These are phyloP conservation scores for Quercus parvula DNA, from an alignment of 306 rosid genomes.

Conservation along the genomic window DNA sequence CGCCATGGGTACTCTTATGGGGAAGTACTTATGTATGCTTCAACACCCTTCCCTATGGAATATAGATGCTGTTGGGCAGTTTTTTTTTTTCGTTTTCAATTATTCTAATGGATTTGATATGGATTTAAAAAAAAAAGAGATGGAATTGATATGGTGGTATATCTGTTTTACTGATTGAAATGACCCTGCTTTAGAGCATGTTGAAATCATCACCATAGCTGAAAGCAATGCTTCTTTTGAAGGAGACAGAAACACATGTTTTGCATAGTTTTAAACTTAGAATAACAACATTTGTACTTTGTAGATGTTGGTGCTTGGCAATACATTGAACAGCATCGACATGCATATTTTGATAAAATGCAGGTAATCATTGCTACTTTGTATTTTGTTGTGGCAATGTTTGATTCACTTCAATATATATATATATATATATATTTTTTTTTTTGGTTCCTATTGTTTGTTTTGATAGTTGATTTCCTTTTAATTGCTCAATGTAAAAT, in stretches of 20 bases:
- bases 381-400: not conserved
- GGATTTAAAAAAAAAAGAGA: too few species aligned
- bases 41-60: not conserved
- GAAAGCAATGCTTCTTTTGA: not conserved
- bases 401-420: not conserved
- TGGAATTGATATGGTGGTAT: too few species aligned
- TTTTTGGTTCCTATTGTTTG: not conserved
- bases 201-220: not conserved
- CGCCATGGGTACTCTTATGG: not conserved
- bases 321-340: slow-evolving; percentile 74
- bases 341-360: slow-evolving; percentile 89
- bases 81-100: too few species aligned
- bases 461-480: not conserved
- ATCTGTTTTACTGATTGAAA: not conserved
- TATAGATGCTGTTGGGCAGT: not conserved
- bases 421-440: not conserved
- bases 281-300: slow-evolving; percentile 28
- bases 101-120: too few species aligned
- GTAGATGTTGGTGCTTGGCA: slow-evolving; percentile 90
- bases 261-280: not conserved
- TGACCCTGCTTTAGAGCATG: not conserved
- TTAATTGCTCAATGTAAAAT: not conserved
- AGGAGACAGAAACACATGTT: not conserved
- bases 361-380: slow-evolving; percentile 49
- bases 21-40: not conserved